phyloP scores from a whole-genome alignment of 495 filamentous ascomycete species.

The Talaromyces ruber region DNA sequence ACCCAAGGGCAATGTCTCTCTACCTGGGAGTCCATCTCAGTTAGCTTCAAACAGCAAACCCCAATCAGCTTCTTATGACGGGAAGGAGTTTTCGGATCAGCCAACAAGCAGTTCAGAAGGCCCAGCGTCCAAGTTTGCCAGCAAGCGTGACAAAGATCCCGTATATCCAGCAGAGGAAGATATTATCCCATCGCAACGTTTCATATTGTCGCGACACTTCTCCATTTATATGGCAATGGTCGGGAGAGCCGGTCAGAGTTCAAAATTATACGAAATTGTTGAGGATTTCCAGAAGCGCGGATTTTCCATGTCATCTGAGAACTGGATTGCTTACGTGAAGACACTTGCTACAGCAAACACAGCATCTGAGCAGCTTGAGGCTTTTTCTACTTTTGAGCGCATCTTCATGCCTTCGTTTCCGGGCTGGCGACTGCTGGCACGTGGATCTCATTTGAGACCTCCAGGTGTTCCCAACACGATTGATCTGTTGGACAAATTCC shows the following conservation, averaged over 20 bases:
- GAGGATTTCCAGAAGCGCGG: conserved; percentile 46
- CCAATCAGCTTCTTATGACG: background rate
- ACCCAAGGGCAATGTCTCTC: background rate
- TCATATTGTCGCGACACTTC: conserved; percentile 48
- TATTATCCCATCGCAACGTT: conserved; percentile 47
- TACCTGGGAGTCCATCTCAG: background rate
- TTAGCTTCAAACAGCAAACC: background rate
- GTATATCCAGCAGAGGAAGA: conserved; percentile 7
- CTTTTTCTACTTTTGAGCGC: conserved; percentile 62
- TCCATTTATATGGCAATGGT: conserved; percentile 54
- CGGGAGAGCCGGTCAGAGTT: conserved; percentile 30
- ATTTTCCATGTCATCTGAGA: conserved; percentile 53
- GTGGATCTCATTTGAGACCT: conserved; percentile 22
- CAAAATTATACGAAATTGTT: conserved; percentile 41
- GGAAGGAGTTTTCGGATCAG: no score
- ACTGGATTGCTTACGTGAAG: conserved; percentile 44
- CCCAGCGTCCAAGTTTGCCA: background rate
- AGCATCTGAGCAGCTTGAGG: conserved; percentile 27
- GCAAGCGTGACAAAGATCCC: background rate
- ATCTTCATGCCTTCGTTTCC: conserved; percentile 67
- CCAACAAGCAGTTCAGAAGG: background rate
- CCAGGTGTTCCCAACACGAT: conserved; percentile 18
- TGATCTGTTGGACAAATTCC: conserved; percentile 14
- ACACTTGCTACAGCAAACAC: conserved; percentile 35
- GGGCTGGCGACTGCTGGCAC: conserved; percentile 51